Conservation (phyloP, 129 eudicot species). For the Flaveria robusta region DNA sequence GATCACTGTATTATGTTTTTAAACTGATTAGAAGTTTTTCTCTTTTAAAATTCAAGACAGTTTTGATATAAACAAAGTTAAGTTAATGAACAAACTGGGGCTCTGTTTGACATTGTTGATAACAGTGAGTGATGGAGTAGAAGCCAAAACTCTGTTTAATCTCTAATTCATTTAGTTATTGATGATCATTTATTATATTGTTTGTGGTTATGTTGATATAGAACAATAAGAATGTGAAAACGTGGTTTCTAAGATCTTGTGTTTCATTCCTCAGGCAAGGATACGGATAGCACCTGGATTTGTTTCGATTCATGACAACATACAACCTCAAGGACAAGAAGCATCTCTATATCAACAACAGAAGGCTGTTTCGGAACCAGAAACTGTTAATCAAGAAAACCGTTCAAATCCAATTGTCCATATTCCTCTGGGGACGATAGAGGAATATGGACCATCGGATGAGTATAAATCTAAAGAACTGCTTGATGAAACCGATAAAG, state of each 20-base stretch:
- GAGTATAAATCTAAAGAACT: conserved; percentile 43
- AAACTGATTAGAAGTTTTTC: not conserved
- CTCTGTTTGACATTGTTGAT: not conserved
- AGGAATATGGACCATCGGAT: conserved; percentile 29
- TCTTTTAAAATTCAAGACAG: not conserved
- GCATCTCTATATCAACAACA: conserved; percentile 38
- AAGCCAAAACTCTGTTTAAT: not conserved
- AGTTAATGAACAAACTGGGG: not conserved
- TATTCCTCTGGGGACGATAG: conserved; percentile 38
- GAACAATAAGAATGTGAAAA: not conserved
- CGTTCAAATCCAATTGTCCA: conserved; percentile 23
- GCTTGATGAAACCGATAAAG: conserved; percentile 56
- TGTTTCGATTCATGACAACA: conserved; percentile 39
- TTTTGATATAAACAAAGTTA: not conserved
- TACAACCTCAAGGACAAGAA: conserved; percentile 32
- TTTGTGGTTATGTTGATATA: not conserved
- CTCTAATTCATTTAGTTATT: not conserved
- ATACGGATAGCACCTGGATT: conserved; percentile 78
- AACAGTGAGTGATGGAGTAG: not conserved
- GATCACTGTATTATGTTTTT: not conserved
- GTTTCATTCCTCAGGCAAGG: conserved; percentile 64
- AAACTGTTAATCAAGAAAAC: conserved; percentile 15
- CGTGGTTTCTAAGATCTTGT: not conserved
- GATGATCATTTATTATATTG: not conserved
- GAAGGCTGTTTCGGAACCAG: conserved; percentile 32